Evolutionary conservation across 345 rosid species (phyloP).

Genomic region (Hibiscus trionum): DNA sequence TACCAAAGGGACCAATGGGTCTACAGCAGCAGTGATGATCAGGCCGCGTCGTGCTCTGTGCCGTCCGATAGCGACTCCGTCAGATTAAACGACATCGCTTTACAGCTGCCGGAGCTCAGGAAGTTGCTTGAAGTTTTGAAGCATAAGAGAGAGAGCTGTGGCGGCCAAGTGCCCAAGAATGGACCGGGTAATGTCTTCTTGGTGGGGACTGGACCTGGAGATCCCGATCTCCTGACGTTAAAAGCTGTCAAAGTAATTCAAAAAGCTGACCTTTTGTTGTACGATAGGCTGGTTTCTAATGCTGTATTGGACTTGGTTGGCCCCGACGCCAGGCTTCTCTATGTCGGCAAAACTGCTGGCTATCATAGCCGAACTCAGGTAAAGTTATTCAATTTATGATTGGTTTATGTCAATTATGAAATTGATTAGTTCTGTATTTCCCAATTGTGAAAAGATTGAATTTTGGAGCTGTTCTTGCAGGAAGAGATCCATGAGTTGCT

Average conservation of each 20-base stretch:
- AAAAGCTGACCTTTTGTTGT: conserved; percentile 78
- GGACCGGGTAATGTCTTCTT: conserved; percentile 76
- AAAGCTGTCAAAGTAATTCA: conserved; percentile 73
- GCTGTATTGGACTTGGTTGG: conserved; percentile 80
- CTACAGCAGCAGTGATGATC: conserved; percentile 21
- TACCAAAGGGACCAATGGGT: conserved; percentile 67
- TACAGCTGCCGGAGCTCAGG: conserved; percentile 86
- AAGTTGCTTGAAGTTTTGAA: conserved; percentile 62
- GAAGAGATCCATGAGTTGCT: conserved; percentile 94
- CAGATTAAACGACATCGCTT: conserved; percentile 63
- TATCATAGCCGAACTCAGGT: conserved; percentile 99
- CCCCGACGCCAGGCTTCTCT: conserved; percentile 69
- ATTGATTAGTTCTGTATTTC: neutral
- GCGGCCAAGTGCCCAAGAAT: conserved; percentile 26
- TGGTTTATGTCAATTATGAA: neutral
- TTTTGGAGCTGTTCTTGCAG: conserved; percentile 32
- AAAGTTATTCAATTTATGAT: neutral
- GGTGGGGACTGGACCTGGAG: conserved; percentile 99
- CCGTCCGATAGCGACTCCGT: conserved; percentile 36
- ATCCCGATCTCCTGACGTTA: conserved; percentile 79
- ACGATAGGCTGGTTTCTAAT: conserved; percentile 89
- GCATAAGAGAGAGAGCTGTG: conserved; percentile 49
- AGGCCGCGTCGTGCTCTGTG: conserved; percentile 16
- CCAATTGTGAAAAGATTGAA: neutral
- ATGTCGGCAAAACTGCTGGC: conserved; percentile 99